These are phyloP conservation scores for Didymella exigua DNA, from an alignment of 2,329 filamentous ascomycete species.

Conservation along the genomic window DNA sequence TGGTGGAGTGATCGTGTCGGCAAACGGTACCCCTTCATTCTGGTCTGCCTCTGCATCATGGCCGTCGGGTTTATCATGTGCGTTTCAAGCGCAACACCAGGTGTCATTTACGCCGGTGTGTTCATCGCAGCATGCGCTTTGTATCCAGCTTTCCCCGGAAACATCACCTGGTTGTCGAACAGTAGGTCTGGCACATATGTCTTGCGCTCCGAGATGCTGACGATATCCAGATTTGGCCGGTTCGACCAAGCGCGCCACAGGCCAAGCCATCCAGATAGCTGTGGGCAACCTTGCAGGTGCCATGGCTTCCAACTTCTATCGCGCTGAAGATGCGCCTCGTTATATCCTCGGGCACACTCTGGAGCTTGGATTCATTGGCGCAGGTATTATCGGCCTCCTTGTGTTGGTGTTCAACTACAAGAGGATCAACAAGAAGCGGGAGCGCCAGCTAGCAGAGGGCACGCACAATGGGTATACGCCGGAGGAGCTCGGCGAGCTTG, in stretches of 20 bases:
- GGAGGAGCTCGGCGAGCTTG: conserved; percentile 63
- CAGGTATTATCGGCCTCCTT: conserved; percentile 54
- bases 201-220: conserved; percentile 9
- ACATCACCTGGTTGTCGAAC: conserved; percentile 60
- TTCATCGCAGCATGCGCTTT: conserved; percentile 47
- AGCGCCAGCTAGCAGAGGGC: conserved; percentile 43
- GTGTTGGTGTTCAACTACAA: conserved; percentile 59
- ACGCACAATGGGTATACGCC: conserved; percentile 51
- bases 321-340: conserved; percentile 55
- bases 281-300: conserved; percentile 59
- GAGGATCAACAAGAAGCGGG: conserved; percentile 63
- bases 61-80: conserved; percentile 48
- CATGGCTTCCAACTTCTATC: conserved; percentile 76
- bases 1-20: conserved; percentile 39
- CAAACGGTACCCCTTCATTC: conserved; percentile 45
- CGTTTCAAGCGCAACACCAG: conserved; percentile 39
- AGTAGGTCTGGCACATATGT: conserved; percentile 36
- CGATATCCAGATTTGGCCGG: conserved; percentile 56
- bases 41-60: conserved; percentile 41
- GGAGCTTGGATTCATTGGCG: conserved; percentile 57
- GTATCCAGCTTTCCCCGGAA: conserved; percentile 48
- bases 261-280: conserved; percentile 56
- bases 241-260: conserved; percentile 58
- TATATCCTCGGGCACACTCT: conserved; percentile 59
- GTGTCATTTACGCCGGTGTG: conserved; percentile 46